phyloP scores from a whole-genome alignment of 1,139 yeast genomes.

The Zygoascus hellenicus region DNA sequence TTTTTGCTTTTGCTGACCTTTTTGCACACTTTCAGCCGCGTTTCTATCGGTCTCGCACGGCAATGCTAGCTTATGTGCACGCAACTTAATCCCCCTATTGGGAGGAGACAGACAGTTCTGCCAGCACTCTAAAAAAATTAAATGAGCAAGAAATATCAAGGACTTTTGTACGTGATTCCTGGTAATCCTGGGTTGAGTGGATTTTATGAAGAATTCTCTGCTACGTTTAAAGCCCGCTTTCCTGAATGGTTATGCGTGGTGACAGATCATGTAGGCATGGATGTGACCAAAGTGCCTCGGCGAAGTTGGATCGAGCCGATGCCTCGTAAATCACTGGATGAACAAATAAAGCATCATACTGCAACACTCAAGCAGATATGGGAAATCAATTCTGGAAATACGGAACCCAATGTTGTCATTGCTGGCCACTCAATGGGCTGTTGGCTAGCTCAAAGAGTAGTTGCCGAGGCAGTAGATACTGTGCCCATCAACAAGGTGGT shows the following conservation, averaged over 20 bases:
- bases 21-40: no score
- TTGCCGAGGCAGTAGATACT: slow-evolving; percentile 24
- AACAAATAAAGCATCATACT: slow-evolving; percentile 42
- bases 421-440: slow-evolving; percentile 62
- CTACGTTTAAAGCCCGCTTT: slow-evolving; percentile 38
- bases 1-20: no score
- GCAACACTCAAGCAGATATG: slow-evolving; percentile 16
- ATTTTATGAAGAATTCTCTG: slow-evolving; percentile 49
- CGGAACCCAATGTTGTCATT: slow-evolving; percentile 36
- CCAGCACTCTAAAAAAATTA: background rate
- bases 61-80: no score
- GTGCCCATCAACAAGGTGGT: slow-evolving; percentile 40
- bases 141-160: slow-evolving; percentile 23
- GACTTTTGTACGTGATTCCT: slow-evolving; percentile 42
- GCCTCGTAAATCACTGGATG: slow-evolving; percentile 39
- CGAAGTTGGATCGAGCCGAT: slow-evolving; percentile 24
- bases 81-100: no score
- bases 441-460: slow-evolving; percentile 49
- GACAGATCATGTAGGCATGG: slow-evolving; percentile 52
- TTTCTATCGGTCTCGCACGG: no score
- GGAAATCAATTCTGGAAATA: background rate
- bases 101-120: no score
- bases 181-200: slow-evolving; percentile 66
- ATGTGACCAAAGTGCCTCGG: slow-evolving; percentile 13
- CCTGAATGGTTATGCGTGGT: slow-evolving; percentile 49